phyloP scores from a whole-genome alignment of 352 stramenopile genomes.

The Phytophthora pluvialis region DNA sequence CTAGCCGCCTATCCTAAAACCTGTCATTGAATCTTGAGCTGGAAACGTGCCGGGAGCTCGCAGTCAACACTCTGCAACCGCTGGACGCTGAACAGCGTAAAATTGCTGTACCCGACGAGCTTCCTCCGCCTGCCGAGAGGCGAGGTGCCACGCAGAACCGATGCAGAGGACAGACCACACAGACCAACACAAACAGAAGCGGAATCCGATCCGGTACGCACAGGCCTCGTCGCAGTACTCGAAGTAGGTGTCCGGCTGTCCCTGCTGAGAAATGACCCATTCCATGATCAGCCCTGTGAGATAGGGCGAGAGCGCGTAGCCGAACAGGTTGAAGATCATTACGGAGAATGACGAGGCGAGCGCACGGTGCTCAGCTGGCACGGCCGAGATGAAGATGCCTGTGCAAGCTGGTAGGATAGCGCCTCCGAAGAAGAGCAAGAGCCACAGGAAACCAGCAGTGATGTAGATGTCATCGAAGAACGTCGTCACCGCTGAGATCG shows the following conservation, averaged over 20 bases:
- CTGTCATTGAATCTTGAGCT: slow-evolving; percentile 15
- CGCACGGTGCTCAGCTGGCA: slow-evolving; percentile 74
- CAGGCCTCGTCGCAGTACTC: slow-evolving; percentile 81
- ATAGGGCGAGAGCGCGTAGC: slow-evolving; percentile 81
- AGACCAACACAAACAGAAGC: slow-evolving; percentile 85
- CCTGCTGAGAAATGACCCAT: slow-evolving; percentile 72
- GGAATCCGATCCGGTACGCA: slow-evolving; percentile 80
- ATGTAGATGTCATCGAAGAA: slow-evolving; percentile 85
- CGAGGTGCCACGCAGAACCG: slow-evolving; percentile 57
- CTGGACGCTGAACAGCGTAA: slow-evolving; percentile 46
- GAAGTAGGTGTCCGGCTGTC: slow-evolving; percentile 68
- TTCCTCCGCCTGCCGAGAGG: slow-evolving; percentile 59
- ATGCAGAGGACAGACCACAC: slow-evolving; percentile 83
- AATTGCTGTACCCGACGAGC: slow-evolving; percentile 65
- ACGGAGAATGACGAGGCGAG: slow-evolving; percentile 83
- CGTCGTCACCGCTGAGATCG: slow-evolving; percentile 70
- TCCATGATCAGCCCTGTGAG: slow-evolving; percentile 84
- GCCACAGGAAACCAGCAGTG: slow-evolving; percentile 76
- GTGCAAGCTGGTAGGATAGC: slow-evolving; percentile 83
- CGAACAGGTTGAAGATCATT: slow-evolving; percentile 87
- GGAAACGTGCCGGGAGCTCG: slow-evolving; percentile 1
- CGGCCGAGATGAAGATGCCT: slow-evolving; percentile 86
- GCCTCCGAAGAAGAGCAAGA: slow-evolving; percentile 84
- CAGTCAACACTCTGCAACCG: slow-evolving; percentile 37
- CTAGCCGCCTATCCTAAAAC: slow-evolving; percentile 4